phyloP scores from a whole-genome alignment of 129 eudicot genomes.

The Oenanthe sinensis region DNA sequence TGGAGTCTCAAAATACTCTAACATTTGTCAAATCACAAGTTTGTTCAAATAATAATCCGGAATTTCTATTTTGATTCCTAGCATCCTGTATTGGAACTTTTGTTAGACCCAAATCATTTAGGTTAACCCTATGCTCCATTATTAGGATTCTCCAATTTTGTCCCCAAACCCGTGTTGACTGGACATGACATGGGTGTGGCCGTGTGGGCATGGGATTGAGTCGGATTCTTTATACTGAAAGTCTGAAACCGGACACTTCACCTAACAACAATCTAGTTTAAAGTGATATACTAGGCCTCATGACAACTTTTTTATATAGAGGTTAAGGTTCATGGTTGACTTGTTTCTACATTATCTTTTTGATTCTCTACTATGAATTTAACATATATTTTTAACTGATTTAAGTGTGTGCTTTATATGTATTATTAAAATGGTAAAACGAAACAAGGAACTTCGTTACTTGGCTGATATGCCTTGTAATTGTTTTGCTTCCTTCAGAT shows the following conservation, averaged over 20 bases:
- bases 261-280: neutral
- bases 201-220: neutral
- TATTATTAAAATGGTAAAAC: neutral
- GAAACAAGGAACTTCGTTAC: neutral
- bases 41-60: neutral
- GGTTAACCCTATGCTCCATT: neutral
- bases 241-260: neutral
- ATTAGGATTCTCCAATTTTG: neutral
- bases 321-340: neutral
- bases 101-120: neutral
- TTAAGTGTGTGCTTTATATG: neutral
- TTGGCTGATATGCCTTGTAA: neutral
- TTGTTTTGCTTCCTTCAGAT: constrained; percentile 27
- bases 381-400: neutral
- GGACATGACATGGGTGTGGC: neutral
- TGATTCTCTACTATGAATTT: neutral
- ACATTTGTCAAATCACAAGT: neutral
- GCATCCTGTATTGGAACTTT: neutral
- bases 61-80: neutral
- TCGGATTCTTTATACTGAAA: neutral
- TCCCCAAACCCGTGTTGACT: neutral
- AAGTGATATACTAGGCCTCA: neutral
- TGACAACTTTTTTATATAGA: neutral
- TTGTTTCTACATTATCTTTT: neutral
- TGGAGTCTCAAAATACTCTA: neutral